phyloP scores from a whole-genome alignment of 2,329 filamentous ascomycete genomes.

The Ophiostoma quercus region DNA sequence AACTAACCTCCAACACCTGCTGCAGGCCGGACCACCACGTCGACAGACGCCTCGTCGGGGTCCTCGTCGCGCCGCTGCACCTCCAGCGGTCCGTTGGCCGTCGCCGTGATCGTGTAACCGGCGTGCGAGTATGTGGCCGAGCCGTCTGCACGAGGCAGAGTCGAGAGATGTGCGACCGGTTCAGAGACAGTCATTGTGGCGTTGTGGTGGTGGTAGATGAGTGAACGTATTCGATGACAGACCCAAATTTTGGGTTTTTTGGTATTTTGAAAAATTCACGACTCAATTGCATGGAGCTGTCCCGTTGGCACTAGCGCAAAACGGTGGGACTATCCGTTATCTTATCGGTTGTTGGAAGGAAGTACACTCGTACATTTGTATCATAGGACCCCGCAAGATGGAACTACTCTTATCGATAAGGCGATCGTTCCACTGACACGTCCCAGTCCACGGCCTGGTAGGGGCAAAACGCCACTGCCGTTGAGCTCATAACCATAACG shows the following conservation, averaged over 20 bases:
- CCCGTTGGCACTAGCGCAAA: slow-evolving; percentile 9
- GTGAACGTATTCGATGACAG: slow-evolving; percentile 6
- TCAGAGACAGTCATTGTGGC: slow-evolving; percentile 44
- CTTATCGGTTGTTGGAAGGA: neutral
- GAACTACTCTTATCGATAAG: slow-evolving; percentile 5
- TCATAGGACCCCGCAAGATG: neutral
- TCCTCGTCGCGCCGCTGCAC: slow-evolving; percentile 83
- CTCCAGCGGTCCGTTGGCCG: slow-evolving; percentile 91
- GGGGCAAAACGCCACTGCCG: slow-evolving; percentile 5
- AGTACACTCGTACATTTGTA: too few species aligned
- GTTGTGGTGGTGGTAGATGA: neutral
- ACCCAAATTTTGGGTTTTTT: neutral
- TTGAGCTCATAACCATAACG: neutral
- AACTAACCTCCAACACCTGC: slow-evolving; percentile 71
- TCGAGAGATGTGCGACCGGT: slow-evolving; percentile 51
- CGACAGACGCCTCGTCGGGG: slow-evolving; percentile 82
- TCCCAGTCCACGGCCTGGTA: neutral
- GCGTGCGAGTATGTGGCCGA: slow-evolving; percentile 70
- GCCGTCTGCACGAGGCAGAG: slow-evolving; percentile 68
- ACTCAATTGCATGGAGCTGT: slow-evolving; percentile 14
- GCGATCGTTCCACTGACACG: neutral
- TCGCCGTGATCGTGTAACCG: slow-evolving; percentile 75
- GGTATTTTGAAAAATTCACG: slow-evolving; percentile 19
- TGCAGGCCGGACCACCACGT: slow-evolving; percentile 82
- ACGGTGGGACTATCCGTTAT: neutral